These are phyloP conservation scores for Thuidium tamariscinum DNA, from an alignment of 225 moss, liverwort and hornwort species.

Conservation along the genomic window DNA sequence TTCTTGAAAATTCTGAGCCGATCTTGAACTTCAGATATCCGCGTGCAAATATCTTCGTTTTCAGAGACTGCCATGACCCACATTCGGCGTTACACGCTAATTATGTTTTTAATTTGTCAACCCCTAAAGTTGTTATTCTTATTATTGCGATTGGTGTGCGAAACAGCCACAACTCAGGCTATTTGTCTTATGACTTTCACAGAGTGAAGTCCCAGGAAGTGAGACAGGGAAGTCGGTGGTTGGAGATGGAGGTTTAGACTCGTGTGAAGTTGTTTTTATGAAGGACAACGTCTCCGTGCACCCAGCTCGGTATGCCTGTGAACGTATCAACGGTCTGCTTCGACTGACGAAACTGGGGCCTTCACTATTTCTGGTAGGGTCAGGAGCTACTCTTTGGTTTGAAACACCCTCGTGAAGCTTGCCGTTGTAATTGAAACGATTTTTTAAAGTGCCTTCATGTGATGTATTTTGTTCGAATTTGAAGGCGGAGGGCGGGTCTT, in stretches of 20 bases:
- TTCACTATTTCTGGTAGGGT: conserved; percentile 59
- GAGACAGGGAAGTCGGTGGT: neutral
- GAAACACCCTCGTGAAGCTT: neutral
- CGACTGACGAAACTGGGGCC: conserved; percentile 70
- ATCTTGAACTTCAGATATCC: neutral
- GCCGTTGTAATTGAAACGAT: neutral
- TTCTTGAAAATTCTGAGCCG: neutral
- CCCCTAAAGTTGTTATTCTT: neutral
- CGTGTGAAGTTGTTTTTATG: conserved; percentile 58
- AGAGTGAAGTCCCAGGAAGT: neutral
- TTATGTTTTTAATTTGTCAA: neutral
- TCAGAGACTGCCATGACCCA: neutral
- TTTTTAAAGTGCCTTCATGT: neutral
- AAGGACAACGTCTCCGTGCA: conserved; percentile 75
- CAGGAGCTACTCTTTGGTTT: neutral
- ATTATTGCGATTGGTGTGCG: neutral
- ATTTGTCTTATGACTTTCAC: neutral
- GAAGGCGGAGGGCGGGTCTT: neutral
- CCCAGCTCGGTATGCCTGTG: conserved; percentile 56
- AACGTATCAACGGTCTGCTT: conserved; percentile 59
- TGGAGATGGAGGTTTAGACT: conserved; percentile 39
- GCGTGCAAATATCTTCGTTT: neutral
- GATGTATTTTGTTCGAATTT: neutral
- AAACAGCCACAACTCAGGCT: neutral
- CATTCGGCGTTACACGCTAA: neutral